Evolutionary conservation across 129 eudicot genomes (phyloP), one percentile per base, ranked within the genome.

Genomic region (Flaveria robusta): DNA sequence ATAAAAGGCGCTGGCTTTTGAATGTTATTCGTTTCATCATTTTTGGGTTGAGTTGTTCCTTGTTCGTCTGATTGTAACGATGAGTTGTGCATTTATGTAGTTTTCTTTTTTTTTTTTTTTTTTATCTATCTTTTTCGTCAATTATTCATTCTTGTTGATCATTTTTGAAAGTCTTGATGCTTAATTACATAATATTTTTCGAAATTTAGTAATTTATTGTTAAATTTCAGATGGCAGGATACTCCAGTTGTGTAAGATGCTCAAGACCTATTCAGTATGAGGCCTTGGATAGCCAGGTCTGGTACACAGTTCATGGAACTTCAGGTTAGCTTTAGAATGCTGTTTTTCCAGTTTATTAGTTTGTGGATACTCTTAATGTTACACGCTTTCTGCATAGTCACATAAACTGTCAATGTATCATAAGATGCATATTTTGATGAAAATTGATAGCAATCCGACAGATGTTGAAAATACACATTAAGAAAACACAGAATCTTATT

Each of bases 291-390:
- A 72, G 75, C 73, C 78, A 76, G 47, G 67, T 34, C 15, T 71
- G 84, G 85, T 78, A 60, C 64, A 55, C 20, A 19, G 75, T 74
- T 49, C 77, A 79, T 71, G 84, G 77, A 72, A 60, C 82, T 72
- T 14, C 73, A 76, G 87, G 90, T 86, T 27, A 63, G 74, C 59
- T 0, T 72, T 66, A 52, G 18, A 52, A 26, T 18, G 9, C 5
- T 45, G 11, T 68, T 68, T 68, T 14, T 45, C 73, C 73, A 1
- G 12, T 45, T 68, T 46, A 10, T 11, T 34, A 11, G 3, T 29
- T 52, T 34, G 5, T 72, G 37, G 37, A 8, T 19, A 37, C 41
- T 55, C 37, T 58, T 39, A 55, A 55, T 23, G 68, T 54, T 22
- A 37, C 54, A 39, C 26, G 43, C 60, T 70, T 58, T 49, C 74